These are phyloP conservation scores for Ustilago tritici DNA, from an alignment of 1,284 basidiomycete species.

Conservation along the genomic window DNA sequence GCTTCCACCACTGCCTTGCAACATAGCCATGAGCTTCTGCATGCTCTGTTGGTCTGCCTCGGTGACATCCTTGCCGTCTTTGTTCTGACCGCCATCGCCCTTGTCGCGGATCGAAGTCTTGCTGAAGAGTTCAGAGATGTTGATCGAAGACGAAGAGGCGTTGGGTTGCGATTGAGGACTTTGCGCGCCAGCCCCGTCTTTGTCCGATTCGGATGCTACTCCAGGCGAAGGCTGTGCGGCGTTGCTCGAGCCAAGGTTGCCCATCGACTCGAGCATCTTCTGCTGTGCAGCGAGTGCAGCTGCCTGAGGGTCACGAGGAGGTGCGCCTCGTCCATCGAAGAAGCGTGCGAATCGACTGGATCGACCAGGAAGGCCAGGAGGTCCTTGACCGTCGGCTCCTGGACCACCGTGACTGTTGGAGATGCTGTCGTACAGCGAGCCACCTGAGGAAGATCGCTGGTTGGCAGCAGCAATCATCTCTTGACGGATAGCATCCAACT, in stretches of 20 bases:
- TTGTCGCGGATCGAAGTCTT: constrained; percentile 36
- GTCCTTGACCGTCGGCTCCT: constrained; percentile 31
- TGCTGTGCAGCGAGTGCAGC: constrained; percentile 61
- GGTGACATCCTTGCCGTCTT: constrained; percentile 45
- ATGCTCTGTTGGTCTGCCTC: constrained; percentile 66
- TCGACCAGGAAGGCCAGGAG: constrained; percentile 55
- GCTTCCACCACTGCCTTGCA: constrained; percentile 50
- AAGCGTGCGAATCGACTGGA: constrained; percentile 69
- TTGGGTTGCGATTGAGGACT: constrained; percentile 32
- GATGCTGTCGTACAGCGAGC: constrained; percentile 53
- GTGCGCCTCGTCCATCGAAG: constrained; percentile 55
- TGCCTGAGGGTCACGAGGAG: constrained; percentile 56
- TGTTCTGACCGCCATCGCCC: constrained; percentile 20
- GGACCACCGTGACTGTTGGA: constrained; percentile 49
- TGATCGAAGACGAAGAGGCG: constrained; percentile 42
- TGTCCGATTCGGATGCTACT: constrained; percentile 9
- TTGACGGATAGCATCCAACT: constrained; percentile 43
- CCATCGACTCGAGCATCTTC: constrained; percentile 49
- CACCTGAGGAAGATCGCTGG: constrained; percentile 38
- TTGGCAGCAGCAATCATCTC: constrained; percentile 52
- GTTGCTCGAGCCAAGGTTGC: constrained; percentile 13
- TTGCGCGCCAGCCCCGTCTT: constrained; percentile 19
- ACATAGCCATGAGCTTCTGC: constrained; percentile 69
- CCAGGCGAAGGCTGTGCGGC: constrained; percentile 1
- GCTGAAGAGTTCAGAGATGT: constrained; percentile 52